These are phyloP conservation scores for Sphenostylis stenocarpa DNA, from an alignment of 306 rosid species.

Conservation along the genomic window DNA sequence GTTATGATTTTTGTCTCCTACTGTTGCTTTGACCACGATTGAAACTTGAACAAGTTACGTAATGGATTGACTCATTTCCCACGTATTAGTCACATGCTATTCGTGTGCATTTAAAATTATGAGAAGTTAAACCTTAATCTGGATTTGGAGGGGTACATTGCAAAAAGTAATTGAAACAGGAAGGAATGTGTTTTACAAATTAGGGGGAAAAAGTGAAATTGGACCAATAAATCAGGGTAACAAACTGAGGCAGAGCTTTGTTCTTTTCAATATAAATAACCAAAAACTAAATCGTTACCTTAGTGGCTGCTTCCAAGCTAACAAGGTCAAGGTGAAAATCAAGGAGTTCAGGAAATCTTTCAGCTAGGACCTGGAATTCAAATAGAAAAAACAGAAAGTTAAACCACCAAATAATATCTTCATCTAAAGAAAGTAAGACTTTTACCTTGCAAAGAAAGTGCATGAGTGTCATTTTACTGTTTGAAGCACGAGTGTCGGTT, in stretches of 20 bases:
- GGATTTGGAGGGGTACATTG: neutral
- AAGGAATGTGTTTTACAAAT: neutral
- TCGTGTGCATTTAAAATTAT: neutral
- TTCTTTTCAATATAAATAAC: constrained; percentile 10
- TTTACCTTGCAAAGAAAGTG: constrained; percentile 96
- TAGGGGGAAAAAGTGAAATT: neutral
- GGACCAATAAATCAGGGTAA: constrained; percentile 15
- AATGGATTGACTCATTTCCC: neutral
- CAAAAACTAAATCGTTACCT: constrained; percentile 54
- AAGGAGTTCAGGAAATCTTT: constrained; percentile 71
- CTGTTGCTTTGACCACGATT: neutral
- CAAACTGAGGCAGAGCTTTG: neutral
- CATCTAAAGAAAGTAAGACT: constrained; percentile 29
- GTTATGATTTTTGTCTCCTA: neutral
- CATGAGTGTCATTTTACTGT: constrained; percentile 90
- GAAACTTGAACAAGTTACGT: neutral
- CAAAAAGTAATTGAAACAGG: too few species aligned
- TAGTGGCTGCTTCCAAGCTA: constrained; percentile 75
- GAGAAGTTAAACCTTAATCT: neutral
- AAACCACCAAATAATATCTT: constrained; percentile 32
- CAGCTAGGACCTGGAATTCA: constrained; percentile 66
- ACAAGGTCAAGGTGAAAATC: constrained; percentile 79
- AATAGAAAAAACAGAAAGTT: constrained; percentile 21
- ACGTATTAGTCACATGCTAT: neutral
- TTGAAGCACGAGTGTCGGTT: constrained; percentile 88